phyloP scores from a whole-genome alignment of 768 basidiomycete genomes.

The Clitopilus passeckerianus region DNA sequence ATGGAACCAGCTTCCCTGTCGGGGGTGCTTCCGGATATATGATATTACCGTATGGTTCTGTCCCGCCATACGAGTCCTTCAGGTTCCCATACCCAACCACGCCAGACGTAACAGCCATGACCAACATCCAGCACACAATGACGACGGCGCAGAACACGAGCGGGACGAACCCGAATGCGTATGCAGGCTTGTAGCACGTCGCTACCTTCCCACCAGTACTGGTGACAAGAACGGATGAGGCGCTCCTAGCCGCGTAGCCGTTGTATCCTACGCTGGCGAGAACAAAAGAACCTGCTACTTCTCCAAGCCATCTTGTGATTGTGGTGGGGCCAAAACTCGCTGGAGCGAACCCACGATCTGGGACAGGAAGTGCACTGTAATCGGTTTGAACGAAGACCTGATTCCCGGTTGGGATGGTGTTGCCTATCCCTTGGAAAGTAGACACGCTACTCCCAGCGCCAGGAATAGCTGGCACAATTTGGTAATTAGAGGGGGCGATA shows the following conservation, averaged over 20 bases:
- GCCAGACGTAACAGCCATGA: background rate
- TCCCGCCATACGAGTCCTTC: constrained; percentile 4
- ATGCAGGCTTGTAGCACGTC: background rate
- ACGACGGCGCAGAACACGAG: background rate
- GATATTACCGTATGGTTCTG: constrained; percentile 1
- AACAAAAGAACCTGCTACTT: background rate
- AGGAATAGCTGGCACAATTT: background rate
- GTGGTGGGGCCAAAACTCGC: background rate
- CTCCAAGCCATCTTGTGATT: background rate
- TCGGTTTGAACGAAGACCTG: background rate
- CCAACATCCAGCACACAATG: background rate
- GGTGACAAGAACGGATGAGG: background rate
- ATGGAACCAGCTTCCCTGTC: constrained; percentile 2
- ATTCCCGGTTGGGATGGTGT: background rate
- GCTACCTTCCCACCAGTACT: background rate
- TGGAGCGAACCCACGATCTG: background rate
- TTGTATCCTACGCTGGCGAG: background rate
- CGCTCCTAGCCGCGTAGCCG: background rate
- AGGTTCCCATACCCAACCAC: constrained; percentile 2
- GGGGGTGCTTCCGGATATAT: constrained; percentile 1
- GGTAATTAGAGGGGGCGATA: background rate
- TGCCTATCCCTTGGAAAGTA: background rate
- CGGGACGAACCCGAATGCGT: background rate
- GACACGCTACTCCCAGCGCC: constrained; percentile 9
- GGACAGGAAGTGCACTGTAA: background rate